Conservation (phyloP, 208 protist genomes). For the Trypanosoma cruzi region DNA sequence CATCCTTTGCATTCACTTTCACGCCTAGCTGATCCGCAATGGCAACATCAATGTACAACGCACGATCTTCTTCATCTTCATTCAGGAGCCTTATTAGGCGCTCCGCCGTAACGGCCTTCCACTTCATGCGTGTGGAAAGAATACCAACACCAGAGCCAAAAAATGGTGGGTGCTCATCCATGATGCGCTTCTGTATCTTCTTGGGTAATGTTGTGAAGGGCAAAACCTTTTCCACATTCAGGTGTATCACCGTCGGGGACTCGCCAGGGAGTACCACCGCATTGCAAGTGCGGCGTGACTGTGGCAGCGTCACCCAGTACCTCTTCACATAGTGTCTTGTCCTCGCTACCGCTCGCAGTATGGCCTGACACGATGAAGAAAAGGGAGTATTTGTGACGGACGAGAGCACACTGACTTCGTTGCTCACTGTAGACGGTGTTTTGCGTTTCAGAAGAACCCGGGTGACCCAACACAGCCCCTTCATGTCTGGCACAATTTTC, state of each 20-base stretch:
- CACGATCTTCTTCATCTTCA: conserved; percentile 67
- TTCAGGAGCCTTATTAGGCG: conserved; percentile 77
- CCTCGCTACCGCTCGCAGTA: conserved; percentile 45
- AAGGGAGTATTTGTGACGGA: conserved; percentile 81
- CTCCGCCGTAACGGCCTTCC: conserved; percentile 76
- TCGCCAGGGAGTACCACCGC: conserved; percentile 70
- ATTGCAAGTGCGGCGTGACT: conserved; percentile 74
- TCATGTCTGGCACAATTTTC: conserved; percentile 9
- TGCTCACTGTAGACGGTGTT: conserved; percentile 15
- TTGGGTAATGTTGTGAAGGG: conserved; percentile 57
- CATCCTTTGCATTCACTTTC: conserved; percentile 48
- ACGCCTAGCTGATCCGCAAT: conserved; percentile 57
- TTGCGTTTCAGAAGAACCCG: conserved; percentile 12
- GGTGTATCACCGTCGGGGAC: conserved; percentile 63
- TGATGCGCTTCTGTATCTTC: conserved; percentile 61
- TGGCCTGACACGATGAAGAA: conserved; percentile 47
- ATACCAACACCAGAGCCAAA: conserved; percentile 91
- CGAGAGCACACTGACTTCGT: conserved; percentile 54
- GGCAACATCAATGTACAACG: conserved; percentile 73
- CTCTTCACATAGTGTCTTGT: conserved; percentile 52
- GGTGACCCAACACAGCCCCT: conserved; percentile 8
- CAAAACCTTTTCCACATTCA: conserved; percentile 81
- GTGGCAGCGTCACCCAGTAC: conserved; percentile 83
- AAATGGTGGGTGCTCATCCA: conserved; percentile 87
- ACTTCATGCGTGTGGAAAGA: conserved; percentile 82